These are phyloP conservation scores for Pueraria montana DNA, from an alignment of 306 rosid species.

Conservation along the genomic window DNA sequence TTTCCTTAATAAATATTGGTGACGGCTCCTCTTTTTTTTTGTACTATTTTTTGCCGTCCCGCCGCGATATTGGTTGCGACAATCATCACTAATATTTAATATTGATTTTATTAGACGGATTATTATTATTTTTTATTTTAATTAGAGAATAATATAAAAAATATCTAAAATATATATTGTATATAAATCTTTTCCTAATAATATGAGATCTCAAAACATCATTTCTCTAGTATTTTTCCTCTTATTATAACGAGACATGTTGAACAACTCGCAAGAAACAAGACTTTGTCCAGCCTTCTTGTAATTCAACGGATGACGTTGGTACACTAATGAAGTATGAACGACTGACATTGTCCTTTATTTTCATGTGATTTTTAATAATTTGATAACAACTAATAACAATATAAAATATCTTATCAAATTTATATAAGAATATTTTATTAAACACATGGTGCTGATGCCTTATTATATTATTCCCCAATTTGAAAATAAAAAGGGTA, in stretches of 20 bases:
- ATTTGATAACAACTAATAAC: neutral
- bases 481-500: neutral
- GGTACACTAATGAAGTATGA: neutral
- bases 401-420: neutral
- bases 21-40: no score
- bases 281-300: neutral
- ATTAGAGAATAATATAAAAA: neutral
- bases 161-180: neutral
- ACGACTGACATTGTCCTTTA: neutral
- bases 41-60: no score
- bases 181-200: neutral
- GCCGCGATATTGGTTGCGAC: no score
- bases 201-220: neutral
- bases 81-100: neutral
- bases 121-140: neutral
- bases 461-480: slow-evolving; percentile 14
- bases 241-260: no score
- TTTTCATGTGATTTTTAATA: slow-evolving; percentile 1
- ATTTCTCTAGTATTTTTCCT: neutral
- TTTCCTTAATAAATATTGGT: no score
- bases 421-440: neutral
- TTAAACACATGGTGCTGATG: neutral
- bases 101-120: neutral
- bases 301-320: slow-evolving; percentile 4
- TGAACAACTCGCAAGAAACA: neutral